Percentiles rank a stretch among this genome's conserved stretches.
Conservation (phyloP, 2,329 filamentous ascomycete species). For the Phyllosticta capitalensis region DNA sequence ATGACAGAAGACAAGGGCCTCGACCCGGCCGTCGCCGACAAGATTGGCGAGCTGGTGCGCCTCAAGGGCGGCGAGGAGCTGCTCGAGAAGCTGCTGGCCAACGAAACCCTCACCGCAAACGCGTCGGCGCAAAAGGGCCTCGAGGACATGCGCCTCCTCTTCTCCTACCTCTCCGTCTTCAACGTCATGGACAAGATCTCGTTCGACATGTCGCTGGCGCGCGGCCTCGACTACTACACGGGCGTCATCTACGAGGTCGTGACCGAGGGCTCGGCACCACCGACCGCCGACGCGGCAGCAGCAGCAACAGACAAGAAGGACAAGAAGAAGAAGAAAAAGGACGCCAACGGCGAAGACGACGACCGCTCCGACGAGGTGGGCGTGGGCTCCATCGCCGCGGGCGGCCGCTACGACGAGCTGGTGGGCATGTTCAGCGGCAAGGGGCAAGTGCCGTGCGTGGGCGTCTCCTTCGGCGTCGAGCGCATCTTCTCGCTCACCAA, state of each 20-base stretch:
- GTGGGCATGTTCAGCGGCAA: slow-evolving; percentile 91
- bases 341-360: slow-evolving; percentile 40
- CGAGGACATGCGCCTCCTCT: slow-evolving; percentile 69
- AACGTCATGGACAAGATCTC: slow-evolving; percentile 64
- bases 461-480: slow-evolving; percentile 90
- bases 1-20: slow-evolving; percentile 92
- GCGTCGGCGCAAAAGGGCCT: slow-evolving; percentile 69
- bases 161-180: slow-evolving; percentile 73
- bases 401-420: slow-evolving; percentile 84
- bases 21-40: slow-evolving; percentile 65
- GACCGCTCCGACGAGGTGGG: slow-evolving; percentile 71
- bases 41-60: slow-evolving; percentile 76
- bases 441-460: slow-evolving; percentile 77
- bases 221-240: slow-evolving; percentile 89
- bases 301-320: slow-evolving; percentile 28
- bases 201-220: slow-evolving; percentile 81
- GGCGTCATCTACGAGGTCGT: slow-evolving; percentile 85
- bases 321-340: slow-evolving; percentile 38
- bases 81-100: slow-evolving; percentile 57
- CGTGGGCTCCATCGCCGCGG: slow-evolving; percentile 80
- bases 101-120: slow-evolving; percentile 61
- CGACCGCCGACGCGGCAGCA: slow-evolving; percentile 21
- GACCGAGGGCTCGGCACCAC: slow-evolving; percentile 62
- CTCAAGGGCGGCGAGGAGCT: slow-evolving; percentile 67
- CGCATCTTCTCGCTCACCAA: slow-evolving; percentile 91